These are phyloP conservation scores for Penicillium capsulatum DNA, from an alignment of 2,329 filamentous ascomycete species.

Conservation along the genomic window DNA sequence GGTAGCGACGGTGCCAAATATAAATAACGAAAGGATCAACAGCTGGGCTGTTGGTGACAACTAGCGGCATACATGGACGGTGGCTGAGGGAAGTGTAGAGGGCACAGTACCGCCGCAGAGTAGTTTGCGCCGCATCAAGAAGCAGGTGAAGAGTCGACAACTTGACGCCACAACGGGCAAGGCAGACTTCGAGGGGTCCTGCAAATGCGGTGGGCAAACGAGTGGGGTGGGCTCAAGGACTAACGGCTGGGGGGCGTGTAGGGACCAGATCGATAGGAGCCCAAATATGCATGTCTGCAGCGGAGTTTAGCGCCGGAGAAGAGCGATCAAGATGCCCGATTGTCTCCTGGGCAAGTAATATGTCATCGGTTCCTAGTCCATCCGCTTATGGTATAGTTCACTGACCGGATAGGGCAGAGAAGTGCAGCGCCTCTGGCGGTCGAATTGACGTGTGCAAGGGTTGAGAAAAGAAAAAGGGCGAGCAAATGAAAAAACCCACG, in stretches of 20 bases:
- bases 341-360: conserved; percentile 14
- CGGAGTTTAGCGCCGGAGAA: conserved; percentile 31
- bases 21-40: conserved; percentile 27
- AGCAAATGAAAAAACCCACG: not conserved
- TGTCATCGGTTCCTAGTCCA: conserved; percentile 10
- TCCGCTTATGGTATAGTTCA: not conserved
- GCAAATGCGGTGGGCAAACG: conserved; percentile 25
- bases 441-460: not conserved
- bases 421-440: not conserved
- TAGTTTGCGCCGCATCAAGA: conserved; percentile 25
- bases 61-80: conserved; percentile 25
- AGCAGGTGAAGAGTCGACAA: conserved; percentile 23
- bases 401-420: not conserved
- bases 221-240: conserved; percentile 13
- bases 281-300: conserved; percentile 28
- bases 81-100: conserved; percentile 25
- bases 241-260: conserved; percentile 19
- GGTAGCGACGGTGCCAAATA: conserved; percentile 16
- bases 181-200: conserved; percentile 32
- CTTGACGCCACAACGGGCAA: conserved; percentile 32
- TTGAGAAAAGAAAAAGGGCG: not conserved
- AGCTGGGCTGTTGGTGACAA: conserved; percentile 21
- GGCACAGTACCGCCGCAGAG: conserved; percentile 28
- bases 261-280: conserved; percentile 27
- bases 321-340: conserved; percentile 19